phyloP scores from a whole-genome alignment of 352 stramenopile genomes.

The Achlya hypogyna region DNA sequence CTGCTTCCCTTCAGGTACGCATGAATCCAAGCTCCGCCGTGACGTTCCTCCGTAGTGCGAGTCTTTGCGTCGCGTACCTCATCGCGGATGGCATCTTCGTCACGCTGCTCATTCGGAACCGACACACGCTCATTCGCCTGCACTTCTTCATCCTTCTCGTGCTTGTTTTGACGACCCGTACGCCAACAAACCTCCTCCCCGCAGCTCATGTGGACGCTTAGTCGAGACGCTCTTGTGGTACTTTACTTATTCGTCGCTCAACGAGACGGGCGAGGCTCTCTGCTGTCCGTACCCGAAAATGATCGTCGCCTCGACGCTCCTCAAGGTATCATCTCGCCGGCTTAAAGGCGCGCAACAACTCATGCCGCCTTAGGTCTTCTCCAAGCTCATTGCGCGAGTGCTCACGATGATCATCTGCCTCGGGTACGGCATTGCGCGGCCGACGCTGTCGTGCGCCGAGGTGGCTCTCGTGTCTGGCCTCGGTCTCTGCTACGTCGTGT shows the following conservation, averaged over 20 bases:
- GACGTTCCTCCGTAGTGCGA: constrained; percentile 30
- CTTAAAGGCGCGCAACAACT: background rate
- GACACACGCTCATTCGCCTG: constrained; percentile 58
- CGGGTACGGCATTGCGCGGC: constrained; percentile 72
- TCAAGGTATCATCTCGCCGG: constrained; percentile 38
- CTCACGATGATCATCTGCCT: constrained; percentile 68
- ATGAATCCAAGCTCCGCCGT: constrained; percentile 9
- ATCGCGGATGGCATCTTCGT: constrained; percentile 62
- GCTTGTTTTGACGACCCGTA: constrained; percentile 65
- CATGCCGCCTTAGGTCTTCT: constrained; percentile 23
- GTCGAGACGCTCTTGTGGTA: constrained; percentile 66
- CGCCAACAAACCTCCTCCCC: background rate
- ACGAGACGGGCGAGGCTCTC: constrained; percentile 50
- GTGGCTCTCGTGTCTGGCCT: constrained; percentile 65
- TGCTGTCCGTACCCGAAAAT: constrained; percentile 69
- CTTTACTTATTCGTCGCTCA: constrained; percentile 67
- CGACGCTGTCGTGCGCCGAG: constrained; percentile 60
- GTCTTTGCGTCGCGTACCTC: constrained; percentile 63
- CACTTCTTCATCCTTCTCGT: constrained; percentile 79
- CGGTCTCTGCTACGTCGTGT: constrained; percentile 72
- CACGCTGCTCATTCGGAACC: constrained; percentile 53
- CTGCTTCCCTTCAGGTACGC: constrained; percentile 79
- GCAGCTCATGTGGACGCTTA: constrained; percentile 20
- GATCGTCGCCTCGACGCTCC: constrained; percentile 56
- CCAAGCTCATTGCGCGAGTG: constrained; percentile 66